A percentile compares a stretch with the other conserved stretches of the same genome.
Evolutionary conservation across 1,284 basidiomycete genomes (phyloP).

Genomic region (Moniliophthora roreri): DNA sequence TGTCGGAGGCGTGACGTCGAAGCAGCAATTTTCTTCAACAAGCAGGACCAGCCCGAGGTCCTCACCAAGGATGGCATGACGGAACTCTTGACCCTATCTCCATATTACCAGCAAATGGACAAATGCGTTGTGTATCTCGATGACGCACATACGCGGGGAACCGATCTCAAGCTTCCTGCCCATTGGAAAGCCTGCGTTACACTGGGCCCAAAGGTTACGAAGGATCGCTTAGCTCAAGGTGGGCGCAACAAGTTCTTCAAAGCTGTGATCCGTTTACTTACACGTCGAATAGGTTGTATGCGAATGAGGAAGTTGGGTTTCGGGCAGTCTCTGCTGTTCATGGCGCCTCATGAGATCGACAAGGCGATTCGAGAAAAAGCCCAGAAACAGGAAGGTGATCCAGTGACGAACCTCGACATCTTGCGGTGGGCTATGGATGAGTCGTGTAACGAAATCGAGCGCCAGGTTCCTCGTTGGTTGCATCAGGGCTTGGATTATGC

Average conservation of each 20-base stretch:
- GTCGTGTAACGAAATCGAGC: conserved; percentile 43
- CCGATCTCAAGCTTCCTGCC: conserved; percentile 31
- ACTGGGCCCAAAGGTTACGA: conserved; percentile 51
- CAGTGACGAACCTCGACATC: conserved; percentile 32
- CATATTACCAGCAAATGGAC: conserved; percentile 26
- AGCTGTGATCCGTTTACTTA: neutral
- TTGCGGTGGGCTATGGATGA: conserved; percentile 46
- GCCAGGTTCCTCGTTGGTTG: conserved; percentile 41
- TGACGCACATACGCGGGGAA: conserved; percentile 37
- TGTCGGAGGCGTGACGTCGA: conserved; percentile 18
- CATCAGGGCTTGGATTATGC: conserved; percentile 46
- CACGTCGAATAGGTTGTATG: conserved; percentile 38
- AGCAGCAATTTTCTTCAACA: conserved; percentile 31
- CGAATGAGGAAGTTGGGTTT: conserved; percentile 49
- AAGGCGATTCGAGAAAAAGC: conserved; percentile 32
- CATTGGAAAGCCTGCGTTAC: conserved; percentile 32
- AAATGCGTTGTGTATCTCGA: conserved; percentile 34
- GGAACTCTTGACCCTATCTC: conserved; percentile 37
- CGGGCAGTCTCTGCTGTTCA: conserved; percentile 50
- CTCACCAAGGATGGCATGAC: conserved; percentile 26
- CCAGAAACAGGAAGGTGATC: conserved; percentile 4
- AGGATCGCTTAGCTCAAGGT: conserved; percentile 57
- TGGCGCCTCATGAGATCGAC: conserved; percentile 49
- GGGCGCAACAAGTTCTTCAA: conserved; percentile 9
- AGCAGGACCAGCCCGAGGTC: conserved; percentile 27